Percentiles rank a stretch among this genome's conserved stretches.
These are phyloP conservation scores for Phaeophleospora eucalypticola DNA, from an alignment of 2,329 filamentous ascomycete species.

Conservation along the genomic window DNA sequence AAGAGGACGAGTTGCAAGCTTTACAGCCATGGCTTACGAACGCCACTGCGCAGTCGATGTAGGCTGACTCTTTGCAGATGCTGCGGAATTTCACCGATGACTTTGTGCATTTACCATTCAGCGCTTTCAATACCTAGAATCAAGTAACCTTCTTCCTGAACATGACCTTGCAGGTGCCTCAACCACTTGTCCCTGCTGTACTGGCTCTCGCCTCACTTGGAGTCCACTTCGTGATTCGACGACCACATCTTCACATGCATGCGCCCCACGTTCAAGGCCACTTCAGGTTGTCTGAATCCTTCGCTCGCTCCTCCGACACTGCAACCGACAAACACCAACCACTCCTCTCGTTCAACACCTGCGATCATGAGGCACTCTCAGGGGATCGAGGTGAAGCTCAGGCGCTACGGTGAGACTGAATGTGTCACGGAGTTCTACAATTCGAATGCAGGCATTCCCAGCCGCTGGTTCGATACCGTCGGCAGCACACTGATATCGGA, in stretches of 20 bases:
- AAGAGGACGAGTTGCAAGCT: constrained; percentile 17
- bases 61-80: neutral
- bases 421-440: neutral
- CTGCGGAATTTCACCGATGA: neutral
- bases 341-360: neutral
- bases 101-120: constrained; percentile 3
- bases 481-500: neutral
- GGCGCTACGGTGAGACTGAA: neutral
- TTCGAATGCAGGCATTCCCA: neutral
- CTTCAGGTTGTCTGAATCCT: too few relatives aligned
- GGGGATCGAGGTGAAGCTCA: neutral
- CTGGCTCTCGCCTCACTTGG: too few relatives aligned
- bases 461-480: neutral
- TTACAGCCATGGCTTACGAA: constrained; percentile 19
- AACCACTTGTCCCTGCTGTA: too few relatives aligned
- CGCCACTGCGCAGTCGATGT: constrained; percentile 4
- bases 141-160: neutral
- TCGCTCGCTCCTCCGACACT: too few relatives aligned
- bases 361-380: neutral
- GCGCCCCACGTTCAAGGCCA: too few relatives aligned
- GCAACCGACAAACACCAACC: neutral
- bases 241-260: too few relatives aligned
- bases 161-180: neutral
- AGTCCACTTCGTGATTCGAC: too few relatives aligned
- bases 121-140: neutral